phyloP scores from a whole-genome alignment of 23 red algal genomes.

The Pyropia haitanensis region DNA sequence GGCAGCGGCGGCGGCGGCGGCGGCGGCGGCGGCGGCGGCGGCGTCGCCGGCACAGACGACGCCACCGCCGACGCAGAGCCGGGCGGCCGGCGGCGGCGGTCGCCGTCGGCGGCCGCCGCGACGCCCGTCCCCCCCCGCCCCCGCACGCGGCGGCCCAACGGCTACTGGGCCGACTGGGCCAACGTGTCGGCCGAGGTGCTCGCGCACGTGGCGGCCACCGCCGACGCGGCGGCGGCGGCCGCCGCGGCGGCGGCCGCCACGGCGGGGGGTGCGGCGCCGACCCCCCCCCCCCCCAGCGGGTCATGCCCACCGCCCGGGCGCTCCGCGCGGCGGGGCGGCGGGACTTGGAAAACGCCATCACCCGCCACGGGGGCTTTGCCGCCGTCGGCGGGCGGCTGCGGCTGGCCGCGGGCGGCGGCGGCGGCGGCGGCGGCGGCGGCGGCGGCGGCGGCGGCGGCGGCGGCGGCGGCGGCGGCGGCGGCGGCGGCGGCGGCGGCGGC shows the following conservation, averaged over 20 bases:
- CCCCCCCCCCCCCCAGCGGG: neutral
- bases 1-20: too few species aligned
- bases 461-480: neutral
- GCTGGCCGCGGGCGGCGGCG: neutral
- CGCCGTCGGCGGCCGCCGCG: too few species aligned
- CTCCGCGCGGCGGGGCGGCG: slow-evolving; percentile 13
- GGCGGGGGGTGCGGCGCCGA: too few species aligned
- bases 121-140: slow-evolving; percentile 6
- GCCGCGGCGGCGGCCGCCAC: neutral
- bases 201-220: neutral
- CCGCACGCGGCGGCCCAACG: neutral
- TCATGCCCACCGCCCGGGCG: slow-evolving; percentile 49
- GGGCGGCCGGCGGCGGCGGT: too few species aligned
- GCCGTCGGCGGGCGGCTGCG: slow-evolving; percentile 21
- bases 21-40: too few species aligned
- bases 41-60: too few species aligned
- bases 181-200: slow-evolving; percentile 40
- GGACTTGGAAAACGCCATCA: slow-evolving; percentile 44
- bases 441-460: neutral
- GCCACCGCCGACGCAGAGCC: too few species aligned
- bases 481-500: slow-evolving; percentile 4
- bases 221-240: too few species aligned
- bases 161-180: slow-evolving; percentile 48
- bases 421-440: neutral
- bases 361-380: slow-evolving; percentile 37